Evolutionary conservation across 2,329 filamentous ascomycete genomes (phyloP), one percentile per base, ranked within the genome.

Genomic region (Phoma herbarum): DNA sequence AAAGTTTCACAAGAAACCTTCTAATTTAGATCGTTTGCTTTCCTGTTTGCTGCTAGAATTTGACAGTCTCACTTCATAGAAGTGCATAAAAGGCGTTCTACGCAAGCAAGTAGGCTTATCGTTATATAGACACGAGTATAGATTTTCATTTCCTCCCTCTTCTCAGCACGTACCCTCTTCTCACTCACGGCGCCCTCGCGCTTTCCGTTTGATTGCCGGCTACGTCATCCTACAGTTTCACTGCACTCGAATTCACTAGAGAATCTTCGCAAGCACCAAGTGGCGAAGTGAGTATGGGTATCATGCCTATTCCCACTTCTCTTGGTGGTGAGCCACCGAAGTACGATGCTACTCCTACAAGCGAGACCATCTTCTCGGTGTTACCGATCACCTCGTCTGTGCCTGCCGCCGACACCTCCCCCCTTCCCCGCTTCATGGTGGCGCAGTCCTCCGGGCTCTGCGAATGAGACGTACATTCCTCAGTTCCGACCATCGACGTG

Each of bases 1-100:
- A 66, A 12, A 59, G 59, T 1, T 75, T 70, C 31, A 59, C 70
- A 9, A 67, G 65, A 37, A 66, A 64, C 12, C 39, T 69, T 37
- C 49, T 69, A 45, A 66, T 59, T 9, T 59, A 42, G 41, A 41
- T 26, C 7, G 18, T 39, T 39, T 39, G 18, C 8, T n/a, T 2
- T 14, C 9, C 16, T 23, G 23, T 33, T n/a, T 26, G 16, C 6
- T 23, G 8, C 3, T 33, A 7, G 16, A 23, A 16, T 3, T 31
- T 10, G 9, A 18, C 25, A n/a, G 25, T 7, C 23, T 29, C 23
- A 18, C 16, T 2, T 14, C 10, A 14, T 44, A 29, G 37, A 44
- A 20, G n/a, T 37, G 31, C 33, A 46, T 49, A 44, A 39, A 50
- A 14, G 31, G 41, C 29, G 20, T 33, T 22, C 26, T 9, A 16